Percentiles rank a stretch among this genome's conserved stretches.
phyloP scores from a whole-genome alignment of 1,284 basidiomycete species.

The Tilletia setariae region DNA sequence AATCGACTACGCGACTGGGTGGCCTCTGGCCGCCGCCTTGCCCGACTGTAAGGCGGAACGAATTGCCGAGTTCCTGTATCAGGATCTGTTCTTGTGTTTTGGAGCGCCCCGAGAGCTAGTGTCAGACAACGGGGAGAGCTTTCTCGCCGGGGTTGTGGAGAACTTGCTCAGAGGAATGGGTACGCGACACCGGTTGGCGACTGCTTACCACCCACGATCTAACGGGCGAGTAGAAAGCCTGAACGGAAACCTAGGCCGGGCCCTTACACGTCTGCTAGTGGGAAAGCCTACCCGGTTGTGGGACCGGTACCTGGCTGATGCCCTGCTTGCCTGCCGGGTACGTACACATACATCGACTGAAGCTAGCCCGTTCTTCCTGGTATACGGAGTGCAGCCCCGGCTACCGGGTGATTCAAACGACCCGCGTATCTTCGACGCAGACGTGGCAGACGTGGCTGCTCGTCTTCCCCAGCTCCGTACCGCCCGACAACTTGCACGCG shows the following conservation, averaged over 20 bases:
- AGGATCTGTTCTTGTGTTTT: conserved; percentile 4
- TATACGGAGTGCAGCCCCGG: conserved; percentile 16
- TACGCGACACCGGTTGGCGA: background rate
- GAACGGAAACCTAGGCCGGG: conserved; percentile 16
- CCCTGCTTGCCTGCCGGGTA: conserved; percentile 12
- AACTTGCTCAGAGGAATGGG: background rate
- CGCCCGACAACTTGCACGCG: background rate
- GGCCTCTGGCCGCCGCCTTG: conserved; percentile 15
- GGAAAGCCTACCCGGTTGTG: conserved; percentile 16
- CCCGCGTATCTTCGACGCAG: background rate
- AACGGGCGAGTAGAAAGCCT: conserved; percentile 23
- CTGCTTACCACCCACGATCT: conserved; percentile 22
- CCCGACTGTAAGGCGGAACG: conserved; percentile 8
- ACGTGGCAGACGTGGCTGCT: background rate
- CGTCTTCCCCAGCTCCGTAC: background rate
- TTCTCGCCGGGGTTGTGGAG: conserved; percentile 1
- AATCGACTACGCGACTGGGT: conserved; percentile 18
- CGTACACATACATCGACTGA: conserved; percentile 9
- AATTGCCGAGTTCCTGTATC: conserved; percentile 17
- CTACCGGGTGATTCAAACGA: background rate
- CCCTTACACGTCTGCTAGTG: background rate
- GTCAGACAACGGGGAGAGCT: conserved; percentile 16
- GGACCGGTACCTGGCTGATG: conserved; percentile 12
- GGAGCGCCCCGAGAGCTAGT: conserved; percentile 16
- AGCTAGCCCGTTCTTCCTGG: conserved; percentile 13